Evolutionary conservation across 495 filamentous ascomycete genomes (phyloP).

Genomic region (Elasticomyces elasticus): DNA sequence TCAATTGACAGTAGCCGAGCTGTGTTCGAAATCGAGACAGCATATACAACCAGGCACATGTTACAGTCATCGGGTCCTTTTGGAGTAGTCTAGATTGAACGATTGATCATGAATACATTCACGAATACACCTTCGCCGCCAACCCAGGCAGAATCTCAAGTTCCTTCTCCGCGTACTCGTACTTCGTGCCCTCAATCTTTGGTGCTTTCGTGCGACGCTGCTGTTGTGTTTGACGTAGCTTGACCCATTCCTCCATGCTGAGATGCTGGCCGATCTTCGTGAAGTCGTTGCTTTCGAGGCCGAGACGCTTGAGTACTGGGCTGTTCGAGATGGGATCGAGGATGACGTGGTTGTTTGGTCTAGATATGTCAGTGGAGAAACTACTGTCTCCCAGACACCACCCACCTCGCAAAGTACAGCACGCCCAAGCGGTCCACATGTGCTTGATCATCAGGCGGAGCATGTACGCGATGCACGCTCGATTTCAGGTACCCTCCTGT

Average conservation of each 20-base stretch:
- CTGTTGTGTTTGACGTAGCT: neutral
- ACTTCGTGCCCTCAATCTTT: constrained; percentile 2
- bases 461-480: constrained; percentile 17
- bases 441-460: constrained; percentile 22
- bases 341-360: constrained; percentile 2
- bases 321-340: constrained; percentile 3
- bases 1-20: too few relatives aligned
- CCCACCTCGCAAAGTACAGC: neutral
- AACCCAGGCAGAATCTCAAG: constrained; percentile 1
- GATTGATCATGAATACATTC: too few relatives aligned
- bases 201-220: neutral
- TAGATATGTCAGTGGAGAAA: neutral
- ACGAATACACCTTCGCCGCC: neutral
- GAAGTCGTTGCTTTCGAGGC: constrained; percentile 1
- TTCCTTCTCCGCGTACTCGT: neutral
- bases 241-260: constrained; percentile 1
- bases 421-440: neutral
- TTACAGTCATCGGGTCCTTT: too few relatives aligned
- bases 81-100: too few relatives aligned
- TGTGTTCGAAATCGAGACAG: too few relatives aligned
- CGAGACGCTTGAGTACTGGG: neutral
- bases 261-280: neutral
- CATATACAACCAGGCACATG: too few relatives aligned
- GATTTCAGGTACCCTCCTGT: constrained; percentile 26
- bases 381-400: neutral